Evolutionary conservation across 306 rosid genomes (phyloP), one percentile per base, ranked within the genome.

Genomic region (Lupinus albus): DNA sequence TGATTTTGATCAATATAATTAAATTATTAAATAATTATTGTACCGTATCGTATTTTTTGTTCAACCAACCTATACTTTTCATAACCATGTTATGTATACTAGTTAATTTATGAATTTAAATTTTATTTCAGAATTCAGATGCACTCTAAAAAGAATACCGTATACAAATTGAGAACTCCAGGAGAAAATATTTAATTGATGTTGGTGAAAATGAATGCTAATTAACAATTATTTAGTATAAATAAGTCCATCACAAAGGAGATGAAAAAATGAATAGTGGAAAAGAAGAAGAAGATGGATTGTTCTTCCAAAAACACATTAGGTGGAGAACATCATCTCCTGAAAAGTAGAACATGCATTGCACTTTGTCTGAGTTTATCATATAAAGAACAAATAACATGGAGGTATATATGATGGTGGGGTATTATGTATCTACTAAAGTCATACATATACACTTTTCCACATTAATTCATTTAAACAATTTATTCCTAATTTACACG

Each of bases 341-440:
- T 66, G 79, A 56, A 67, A 75, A 75, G 74, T 18, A 59, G 64
- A 67, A 50, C 74, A 39, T 51, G 64, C 70, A 42, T 35, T 52
- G 65, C 80, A 61, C 55, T 52, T 51, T 76, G 61, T 67, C 68
- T 48, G 18, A 48, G 49, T 36, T 38, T 57, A 21, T 46, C 73
- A 35, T 45, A 53, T 3, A 56, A 60, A 46, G 44, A 66, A 2
- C 14, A 36, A 25, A 2, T 2, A 47, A n/a, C n/a, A 17, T 25
- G 42, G 16, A 18, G 30, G 35, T 20, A 33, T n/a, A n/a, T n/a
- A n/a, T 33, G 5, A 6, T 9, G 13, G 61, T 73, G 78, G 78
- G 72, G 59, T 42, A 67, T 38, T 36, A 28, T 65, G 68, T 65
- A 35, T n/a, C 61, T 13, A 11, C 44, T 45, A 73, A 53, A 11